These are phyloP conservation scores for Globisporangium camurandrum DNA, from an alignment of 352 stramenopile species.

Conservation along the genomic window DNA sequence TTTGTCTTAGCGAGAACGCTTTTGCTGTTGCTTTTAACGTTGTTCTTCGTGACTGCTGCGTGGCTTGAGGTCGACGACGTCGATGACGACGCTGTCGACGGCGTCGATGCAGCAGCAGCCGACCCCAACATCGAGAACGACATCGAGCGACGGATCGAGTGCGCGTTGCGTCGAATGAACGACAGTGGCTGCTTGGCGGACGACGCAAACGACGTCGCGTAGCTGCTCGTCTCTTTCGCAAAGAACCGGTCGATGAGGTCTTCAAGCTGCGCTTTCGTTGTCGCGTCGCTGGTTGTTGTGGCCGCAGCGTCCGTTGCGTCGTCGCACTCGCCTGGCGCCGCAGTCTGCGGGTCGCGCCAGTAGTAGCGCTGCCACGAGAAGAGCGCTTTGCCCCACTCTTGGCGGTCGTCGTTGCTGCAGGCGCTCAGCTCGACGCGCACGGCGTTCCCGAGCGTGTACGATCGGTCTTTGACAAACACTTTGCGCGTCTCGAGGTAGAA, in stretches of 20 bases:
- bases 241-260: constrained; percentile 35
- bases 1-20: no score
- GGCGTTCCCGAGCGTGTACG: constrained; percentile 64
- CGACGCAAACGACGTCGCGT: constrained; percentile 35
- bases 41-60: constrained; percentile 3
- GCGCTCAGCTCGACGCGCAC: constrained; percentile 65
- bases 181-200: constrained; percentile 67
- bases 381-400: constrained; percentile 80
- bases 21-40: constrained; percentile 1
- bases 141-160: constrained; percentile 57
- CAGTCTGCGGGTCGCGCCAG: constrained; percentile 53
- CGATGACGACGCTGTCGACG: constrained; percentile 24
- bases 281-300: constrained; percentile 5
- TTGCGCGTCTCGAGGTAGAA: constrained; percentile 82
- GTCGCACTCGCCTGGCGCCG: no score
- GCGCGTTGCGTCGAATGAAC: constrained; percentile 59
- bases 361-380: constrained; percentile 86
- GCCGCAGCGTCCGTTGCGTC: constrained; percentile 4
- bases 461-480: constrained; percentile 79
- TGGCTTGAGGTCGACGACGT: constrained; percentile 25
- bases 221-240: constrained; percentile 14
- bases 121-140: constrained; percentile 45
- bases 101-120: constrained; percentile 27
- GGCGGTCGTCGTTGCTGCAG: constrained; percentile 50
- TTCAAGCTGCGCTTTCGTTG: constrained; percentile 36